Evolutionary conservation across 306 rosid species (phyloP).

Genomic region (Fragaria ananassa): DNA sequence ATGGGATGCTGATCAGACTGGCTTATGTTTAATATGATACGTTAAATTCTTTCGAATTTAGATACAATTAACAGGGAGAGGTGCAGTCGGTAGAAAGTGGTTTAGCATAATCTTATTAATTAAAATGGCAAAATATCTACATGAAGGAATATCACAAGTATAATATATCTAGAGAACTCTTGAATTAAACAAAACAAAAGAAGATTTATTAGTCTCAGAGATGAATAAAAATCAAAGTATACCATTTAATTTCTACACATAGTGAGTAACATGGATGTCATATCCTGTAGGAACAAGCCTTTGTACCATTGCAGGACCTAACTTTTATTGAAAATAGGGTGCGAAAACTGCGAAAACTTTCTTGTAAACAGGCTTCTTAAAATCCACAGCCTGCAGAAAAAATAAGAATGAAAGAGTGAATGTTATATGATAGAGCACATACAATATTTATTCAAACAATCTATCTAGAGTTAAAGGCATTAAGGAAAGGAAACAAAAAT

Average conservation of each 20-base stretch:
- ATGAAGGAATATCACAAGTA: background rate
- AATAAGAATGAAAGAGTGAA: constrained; percentile 8
- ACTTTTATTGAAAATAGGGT: constrained; percentile 50
- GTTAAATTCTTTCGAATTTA: background rate
- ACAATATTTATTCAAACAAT: background rate
- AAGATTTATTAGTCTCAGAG: background rate
- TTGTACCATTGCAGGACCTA: background rate
- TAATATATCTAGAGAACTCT: background rate
- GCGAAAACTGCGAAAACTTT: constrained; percentile 59
- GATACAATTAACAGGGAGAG: background rate
- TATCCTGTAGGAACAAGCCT: background rate
- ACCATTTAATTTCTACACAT: background rate
- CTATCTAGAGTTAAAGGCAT: background rate
- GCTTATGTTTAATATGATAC: background rate
- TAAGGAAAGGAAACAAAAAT: background rate
- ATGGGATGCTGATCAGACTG: constrained; percentile 33
- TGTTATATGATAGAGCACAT: background rate
- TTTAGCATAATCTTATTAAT: background rate
- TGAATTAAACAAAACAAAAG: background rate
- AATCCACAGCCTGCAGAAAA: constrained; percentile 69
- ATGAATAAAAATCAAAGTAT: background rate
- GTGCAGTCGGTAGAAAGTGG: background rate
- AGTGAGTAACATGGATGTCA: background rate
- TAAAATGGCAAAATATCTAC: background rate
- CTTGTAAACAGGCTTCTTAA: constrained; percentile 89